Conservation (phyloP, 106 monocot genomes). For the Allium fistulosum region DNA sequence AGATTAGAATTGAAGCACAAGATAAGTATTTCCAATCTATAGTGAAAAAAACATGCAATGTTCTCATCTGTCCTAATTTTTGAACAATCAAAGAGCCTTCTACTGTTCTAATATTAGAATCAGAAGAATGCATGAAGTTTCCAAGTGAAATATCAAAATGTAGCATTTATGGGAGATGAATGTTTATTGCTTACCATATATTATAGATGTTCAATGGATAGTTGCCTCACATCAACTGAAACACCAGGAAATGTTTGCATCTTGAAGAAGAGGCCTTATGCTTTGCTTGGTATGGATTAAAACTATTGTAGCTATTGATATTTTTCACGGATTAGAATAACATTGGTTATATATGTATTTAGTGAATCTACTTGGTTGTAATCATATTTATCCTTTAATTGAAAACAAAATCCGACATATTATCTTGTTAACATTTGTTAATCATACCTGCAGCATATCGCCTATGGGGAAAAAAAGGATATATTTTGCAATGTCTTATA, state of each 20-base stretch:
- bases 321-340: too few species aligned
- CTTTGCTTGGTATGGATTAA: not conserved
- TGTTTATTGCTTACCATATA: not conserved
- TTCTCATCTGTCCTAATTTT: slow-evolving; percentile 8
- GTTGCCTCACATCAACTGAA: slow-evolving; percentile 22
- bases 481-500: too few species aligned
- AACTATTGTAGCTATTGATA: too few species aligned
- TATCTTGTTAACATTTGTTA: too few species aligned
- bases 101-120: slow-evolving; percentile 6
- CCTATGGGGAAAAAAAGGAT: too few species aligned
- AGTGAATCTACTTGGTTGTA: too few species aligned
- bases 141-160: slow-evolving; percentile 3
- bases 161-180: slow-evolving; percentile 8
- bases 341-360: too few species aligned
- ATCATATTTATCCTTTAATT: too few species aligned
- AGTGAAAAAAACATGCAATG: slow-evolving; percentile 31
- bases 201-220: slow-evolving; percentile 24
- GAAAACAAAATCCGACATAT: too few species aligned
- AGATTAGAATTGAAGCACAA: slow-evolving; percentile 41
- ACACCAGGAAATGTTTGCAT: not conserved
- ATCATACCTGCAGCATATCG: too few species aligned
- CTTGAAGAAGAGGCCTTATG: slow-evolving; percentile 5
- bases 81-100: not conserved
- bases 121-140: slow-evolving; percentile 5
- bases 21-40: slow-evolving; percentile 37